A percentile compares a stretch with the other conserved stretches of the same genome.
phyloP scores from a whole-genome alignment of 1,284 basidiomycete genomes.

The Marasmius tenuissimus region DNA sequence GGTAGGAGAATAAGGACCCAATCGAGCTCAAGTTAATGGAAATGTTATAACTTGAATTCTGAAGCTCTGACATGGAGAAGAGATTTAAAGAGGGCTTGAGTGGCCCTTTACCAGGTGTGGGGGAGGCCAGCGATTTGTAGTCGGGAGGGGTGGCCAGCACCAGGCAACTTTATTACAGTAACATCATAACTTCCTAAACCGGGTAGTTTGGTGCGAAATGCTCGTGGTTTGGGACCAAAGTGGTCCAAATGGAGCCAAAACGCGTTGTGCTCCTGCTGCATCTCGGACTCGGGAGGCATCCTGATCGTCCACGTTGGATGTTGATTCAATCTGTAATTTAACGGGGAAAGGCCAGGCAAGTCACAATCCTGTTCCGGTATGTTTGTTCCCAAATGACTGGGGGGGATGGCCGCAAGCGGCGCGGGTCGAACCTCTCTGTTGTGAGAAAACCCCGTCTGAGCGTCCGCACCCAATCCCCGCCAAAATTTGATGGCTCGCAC shows the following conservation, averaged over 20 bases:
- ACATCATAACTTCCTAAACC: not conserved
- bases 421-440: no score
- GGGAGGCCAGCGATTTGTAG: not conserved
- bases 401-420: no score
- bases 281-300: not conserved
- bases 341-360: no score
- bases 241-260: not conserved
- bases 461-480: no score
- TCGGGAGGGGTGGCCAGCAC: not conserved
- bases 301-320: no score
- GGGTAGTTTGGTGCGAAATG: not conserved
- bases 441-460: no score
- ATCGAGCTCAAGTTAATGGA: conserved; percentile 38
- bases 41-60: conserved; percentile 26
- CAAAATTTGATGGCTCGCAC: no score
- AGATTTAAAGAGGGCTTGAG: not conserved
- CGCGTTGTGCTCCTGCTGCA: not conserved
- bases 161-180: not conserved
- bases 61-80: not conserved
- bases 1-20: conserved; percentile 29
- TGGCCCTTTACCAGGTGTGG: not conserved
- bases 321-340: no score
- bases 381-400: no score
- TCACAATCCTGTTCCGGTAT: no score
- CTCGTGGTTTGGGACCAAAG: not conserved